Conservation (phyloP, 1,284 basidiomycete species). For the Moesziomyces sp. region DNA sequence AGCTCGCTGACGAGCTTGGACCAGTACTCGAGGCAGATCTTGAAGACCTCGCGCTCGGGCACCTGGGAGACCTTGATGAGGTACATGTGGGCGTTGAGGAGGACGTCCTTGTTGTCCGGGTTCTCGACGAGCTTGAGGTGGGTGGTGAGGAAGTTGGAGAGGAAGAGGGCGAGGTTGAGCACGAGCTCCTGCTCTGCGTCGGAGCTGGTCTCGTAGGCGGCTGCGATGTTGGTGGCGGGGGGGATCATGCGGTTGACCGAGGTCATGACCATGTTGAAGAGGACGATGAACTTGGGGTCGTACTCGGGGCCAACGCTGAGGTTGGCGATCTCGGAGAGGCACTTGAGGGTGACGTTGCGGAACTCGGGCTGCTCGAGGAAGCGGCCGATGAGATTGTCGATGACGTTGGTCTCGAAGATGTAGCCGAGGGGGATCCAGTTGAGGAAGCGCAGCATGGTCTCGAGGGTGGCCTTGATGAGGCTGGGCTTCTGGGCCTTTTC, state of each 20-base stretch:
- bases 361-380: slow-evolving; percentile 98
- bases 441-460: slow-evolving; percentile 93
- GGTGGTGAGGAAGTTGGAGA: slow-evolving; percentile 87
- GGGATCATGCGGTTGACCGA: slow-evolving; percentile 67
- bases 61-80: slow-evolving; percentile 99
- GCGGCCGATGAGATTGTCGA: slow-evolving; percentile 88
- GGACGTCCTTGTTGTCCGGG: slow-evolving; percentile 87
- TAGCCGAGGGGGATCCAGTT: slow-evolving; percentile 99
- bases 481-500: slow-evolving; percentile 98
- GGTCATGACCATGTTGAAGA: slow-evolving; percentile 79
- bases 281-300: slow-evolving; percentile 95
- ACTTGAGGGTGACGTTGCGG: slow-evolving; percentile 96
- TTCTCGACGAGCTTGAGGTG: slow-evolving; percentile 94
- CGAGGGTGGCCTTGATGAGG: slow-evolving; percentile 92
- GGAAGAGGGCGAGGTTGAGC: slow-evolving; percentile 94
- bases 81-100: slow-evolving; percentile 85
- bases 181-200: slow-evolving; percentile 97
- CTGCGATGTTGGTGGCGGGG: slow-evolving; percentile 83
- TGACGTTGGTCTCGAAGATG: slow-evolving; percentile 98
- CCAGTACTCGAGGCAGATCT: slow-evolving; percentile 99
- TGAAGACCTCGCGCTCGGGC: slow-evolving; percentile 98
- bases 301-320: slow-evolving; percentile 97
- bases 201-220: slow-evolving; percentile 88
- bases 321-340: slow-evolving; percentile 87
- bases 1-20: slow-evolving; percentile 92